These are phyloP conservation scores for Chytriomyces hyalinus DNA, from an alignment of 192 early-diverging fungal genomes.

Conservation along the genomic window DNA sequence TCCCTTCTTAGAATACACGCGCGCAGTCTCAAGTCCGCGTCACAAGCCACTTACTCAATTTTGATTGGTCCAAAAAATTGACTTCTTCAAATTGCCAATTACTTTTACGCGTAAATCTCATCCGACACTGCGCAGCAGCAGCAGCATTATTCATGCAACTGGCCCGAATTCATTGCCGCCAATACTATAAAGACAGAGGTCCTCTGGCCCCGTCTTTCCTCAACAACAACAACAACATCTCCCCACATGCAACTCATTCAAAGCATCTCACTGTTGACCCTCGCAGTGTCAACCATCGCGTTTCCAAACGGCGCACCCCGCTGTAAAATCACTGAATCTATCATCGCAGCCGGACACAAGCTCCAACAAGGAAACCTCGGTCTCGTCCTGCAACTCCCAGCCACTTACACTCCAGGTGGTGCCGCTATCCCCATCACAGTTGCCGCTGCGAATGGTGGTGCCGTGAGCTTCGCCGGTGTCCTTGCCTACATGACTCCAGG, in stretches of 20 bases:
- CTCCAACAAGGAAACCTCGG: not conserved
- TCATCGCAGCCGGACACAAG: constrained; percentile 4
- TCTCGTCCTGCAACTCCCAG: constrained; percentile 3
- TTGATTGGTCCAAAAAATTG: too few relatives aligned
- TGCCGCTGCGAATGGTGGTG: not conserved
- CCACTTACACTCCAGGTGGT: constrained; percentile 29
- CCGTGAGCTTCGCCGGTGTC: constrained; percentile 22
- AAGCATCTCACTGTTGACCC: not conserved
- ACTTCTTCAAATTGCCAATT: too few relatives aligned
- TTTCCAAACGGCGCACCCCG: constrained; percentile 18
- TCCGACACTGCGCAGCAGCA: too few relatives aligned
- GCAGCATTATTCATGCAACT: too few relatives aligned
- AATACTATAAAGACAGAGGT: too few relatives aligned
- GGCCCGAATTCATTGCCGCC: too few relatives aligned
- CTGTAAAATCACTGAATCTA: constrained; percentile 5
- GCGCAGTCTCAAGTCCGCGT: too few relatives aligned
- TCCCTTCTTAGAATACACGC: too few relatives aligned
- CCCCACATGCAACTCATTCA: constrained; percentile 1
- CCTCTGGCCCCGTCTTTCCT: too few relatives aligned
- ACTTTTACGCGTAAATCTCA: too few relatives aligned
- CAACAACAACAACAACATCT: too few relatives aligned
- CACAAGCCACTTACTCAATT: too few relatives aligned
- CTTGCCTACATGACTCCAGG: constrained; percentile 43
- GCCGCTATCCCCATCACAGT: constrained; percentile 19
- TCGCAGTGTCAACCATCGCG: not conserved